These are phyloP conservation scores for Pichia inconspicua DNA, from an alignment of 1,139 yeast species.

Conservation along the genomic window DNA sequence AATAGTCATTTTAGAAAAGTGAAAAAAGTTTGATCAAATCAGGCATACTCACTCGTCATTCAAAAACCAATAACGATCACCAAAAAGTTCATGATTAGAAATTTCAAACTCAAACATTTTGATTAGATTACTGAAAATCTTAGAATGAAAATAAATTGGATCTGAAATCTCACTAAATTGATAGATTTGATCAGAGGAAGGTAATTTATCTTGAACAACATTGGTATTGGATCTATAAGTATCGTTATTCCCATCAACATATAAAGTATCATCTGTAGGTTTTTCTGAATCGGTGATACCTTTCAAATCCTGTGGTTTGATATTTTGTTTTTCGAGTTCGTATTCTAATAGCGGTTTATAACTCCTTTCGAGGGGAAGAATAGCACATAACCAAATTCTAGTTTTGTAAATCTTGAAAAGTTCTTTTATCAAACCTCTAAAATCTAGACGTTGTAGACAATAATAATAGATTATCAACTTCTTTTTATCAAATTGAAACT, in stretches of 20 bases:
- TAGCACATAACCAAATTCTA: constrained; percentile 95
- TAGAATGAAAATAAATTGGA: constrained; percentile 29
- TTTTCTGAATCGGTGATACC: constrained; percentile 7
- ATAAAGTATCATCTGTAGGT: constrained; percentile 5
- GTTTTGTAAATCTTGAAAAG: constrained; percentile 91
- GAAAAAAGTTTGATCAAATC: neutral
- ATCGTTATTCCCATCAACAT: neutral
- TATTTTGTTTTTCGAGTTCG: constrained; percentile 23
- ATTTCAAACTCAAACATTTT: constrained; percentile 28
- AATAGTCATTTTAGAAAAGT: neutral
- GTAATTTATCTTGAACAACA: constrained; percentile 24
- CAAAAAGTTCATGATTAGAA: constrained; percentile 20
- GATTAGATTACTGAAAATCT: constrained; percentile 26
- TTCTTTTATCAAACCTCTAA: constrained; percentile 85
- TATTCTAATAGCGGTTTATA: constrained; percentile 26
- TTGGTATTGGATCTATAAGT: constrained; percentile 23
- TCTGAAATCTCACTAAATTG: constrained; percentile 20
- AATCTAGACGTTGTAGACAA: constrained; percentile 78
- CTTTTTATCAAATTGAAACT: constrained; percentile 91
- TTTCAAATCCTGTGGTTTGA: neutral
- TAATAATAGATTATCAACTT: constrained; percentile 88
- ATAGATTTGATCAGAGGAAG: constrained; percentile 22
- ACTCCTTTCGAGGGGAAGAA: constrained; percentile 34
- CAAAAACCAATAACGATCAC: constrained; percentile 24
- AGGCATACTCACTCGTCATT: neutral